Percentiles rank a stretch among this genome's conserved stretches.
These are phyloP conservation scores for Fusarium protoensiforme DNA, from an alignment of 2,329 filamentous ascomycete genomes.

Conservation along the genomic window DNA sequence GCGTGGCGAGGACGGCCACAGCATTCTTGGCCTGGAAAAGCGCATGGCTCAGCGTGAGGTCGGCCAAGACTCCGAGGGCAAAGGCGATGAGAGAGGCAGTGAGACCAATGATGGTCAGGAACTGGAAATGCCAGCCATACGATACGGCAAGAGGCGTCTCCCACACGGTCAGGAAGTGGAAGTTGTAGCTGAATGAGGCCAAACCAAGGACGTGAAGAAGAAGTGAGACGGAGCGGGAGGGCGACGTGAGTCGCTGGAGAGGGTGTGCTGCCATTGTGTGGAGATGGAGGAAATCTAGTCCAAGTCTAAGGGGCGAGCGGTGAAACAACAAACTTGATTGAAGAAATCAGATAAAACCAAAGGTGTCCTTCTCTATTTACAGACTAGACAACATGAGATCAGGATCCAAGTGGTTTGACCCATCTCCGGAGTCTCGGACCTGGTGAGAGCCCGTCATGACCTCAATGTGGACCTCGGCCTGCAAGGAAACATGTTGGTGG, in stretches of 20 bases:
- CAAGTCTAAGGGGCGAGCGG: neutral
- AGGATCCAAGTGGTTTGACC: slow-evolving; percentile 4
- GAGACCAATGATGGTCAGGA: slow-evolving; percentile 79
- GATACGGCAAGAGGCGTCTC: slow-evolving; percentile 65
- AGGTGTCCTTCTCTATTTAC: neutral
- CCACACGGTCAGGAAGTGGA: slow-evolving; percentile 61
- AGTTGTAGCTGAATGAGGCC: slow-evolving; percentile 64
- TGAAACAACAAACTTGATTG: neutral
- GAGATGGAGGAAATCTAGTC: neutral
- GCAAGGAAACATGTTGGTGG: neutral
- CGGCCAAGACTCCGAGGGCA: slow-evolving; percentile 69
- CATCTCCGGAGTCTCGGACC: slow-evolving; percentile 28
- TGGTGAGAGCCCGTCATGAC: slow-evolving; percentile 36
- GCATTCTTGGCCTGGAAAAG: slow-evolving; percentile 76
- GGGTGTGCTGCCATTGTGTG: slow-evolving; percentile 63
- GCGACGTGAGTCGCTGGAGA: slow-evolving; percentile 73
- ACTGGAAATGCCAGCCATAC: slow-evolving; percentile 77
- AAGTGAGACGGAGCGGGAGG: slow-evolving; percentile 72
- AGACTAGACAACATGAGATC: slow-evolving; percentile 18
- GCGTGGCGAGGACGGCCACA: slow-evolving; percentile 72
- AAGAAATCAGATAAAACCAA: neutral
- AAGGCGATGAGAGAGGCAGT: slow-evolving; percentile 71
- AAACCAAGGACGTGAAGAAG: slow-evolving; percentile 68
- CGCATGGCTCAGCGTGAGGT: slow-evolving; percentile 67
- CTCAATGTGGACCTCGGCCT: slow-evolving; percentile 29